Evolutionary conservation across 768 basidiomycete genomes (phyloP).

Genomic region (Amanita subjunquillea): DNA sequence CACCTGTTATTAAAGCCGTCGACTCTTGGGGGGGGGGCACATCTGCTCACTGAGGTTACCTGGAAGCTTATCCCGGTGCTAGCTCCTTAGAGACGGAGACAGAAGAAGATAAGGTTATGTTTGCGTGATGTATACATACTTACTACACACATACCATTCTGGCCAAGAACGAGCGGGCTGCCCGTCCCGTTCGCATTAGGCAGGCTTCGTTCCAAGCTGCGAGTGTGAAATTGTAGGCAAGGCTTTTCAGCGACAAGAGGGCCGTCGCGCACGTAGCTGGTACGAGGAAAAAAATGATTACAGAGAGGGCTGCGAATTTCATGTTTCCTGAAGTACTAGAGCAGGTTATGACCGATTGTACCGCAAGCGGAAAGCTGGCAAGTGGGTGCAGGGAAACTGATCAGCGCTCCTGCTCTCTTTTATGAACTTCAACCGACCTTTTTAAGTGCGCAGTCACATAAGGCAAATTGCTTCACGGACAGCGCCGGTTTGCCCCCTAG

Average conservation of each 20-base stretch:
- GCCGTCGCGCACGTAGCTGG: background rate
- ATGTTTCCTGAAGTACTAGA: background rate
- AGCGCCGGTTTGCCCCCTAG: too few relatives aligned
- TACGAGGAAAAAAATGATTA: background rate
- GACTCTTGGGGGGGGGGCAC: background rate
- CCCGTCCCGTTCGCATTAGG: slow-evolving; percentile 35
- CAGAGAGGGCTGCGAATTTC: background rate
- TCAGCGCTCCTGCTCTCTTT: background rate
- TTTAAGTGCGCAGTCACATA: too few relatives aligned
- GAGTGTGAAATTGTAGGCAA: slow-evolving; percentile 33
- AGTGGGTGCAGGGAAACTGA: background rate
- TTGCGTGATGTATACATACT: background rate
- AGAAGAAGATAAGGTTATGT: background rate
- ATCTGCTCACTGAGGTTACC: slow-evolving; percentile 29
- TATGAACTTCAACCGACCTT: background rate
- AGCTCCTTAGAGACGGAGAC: slow-evolving; percentile 15
- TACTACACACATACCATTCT: slow-evolving; percentile 18
- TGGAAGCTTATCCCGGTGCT: slow-evolving; percentile 27
- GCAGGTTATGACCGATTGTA: background rate
- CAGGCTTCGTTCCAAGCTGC: slow-evolving; percentile 30
- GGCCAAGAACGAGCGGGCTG: slow-evolving; percentile 33
- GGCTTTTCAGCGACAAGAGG: background rate
- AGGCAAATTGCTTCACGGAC: too few relatives aligned
- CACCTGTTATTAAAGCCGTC: background rate
- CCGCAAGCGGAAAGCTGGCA: background rate